Percentiles rank a stretch among this genome's conserved stretches.
Conservation (phyloP, 495 filamentous ascomycete species). For the Penicillium odoratum region DNA sequence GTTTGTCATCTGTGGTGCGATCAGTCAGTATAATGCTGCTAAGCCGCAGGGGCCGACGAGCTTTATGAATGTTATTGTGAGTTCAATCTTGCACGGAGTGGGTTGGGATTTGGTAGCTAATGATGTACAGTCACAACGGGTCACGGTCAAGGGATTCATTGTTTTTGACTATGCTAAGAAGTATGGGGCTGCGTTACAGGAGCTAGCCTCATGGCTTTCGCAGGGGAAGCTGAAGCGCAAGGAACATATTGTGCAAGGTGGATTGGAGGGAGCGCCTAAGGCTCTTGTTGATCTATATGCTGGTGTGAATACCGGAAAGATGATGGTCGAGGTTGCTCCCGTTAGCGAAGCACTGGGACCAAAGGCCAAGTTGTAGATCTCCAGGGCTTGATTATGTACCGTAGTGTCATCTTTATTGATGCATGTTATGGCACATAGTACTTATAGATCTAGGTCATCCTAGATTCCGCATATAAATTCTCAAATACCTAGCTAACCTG, state of each 20-base stretch:
- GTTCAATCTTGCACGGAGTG: conserved; percentile 4
- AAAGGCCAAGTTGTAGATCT: conserved; percentile 32
- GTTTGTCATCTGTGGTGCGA: conserved; percentile 56
- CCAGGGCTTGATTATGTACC: too few relatives aligned
- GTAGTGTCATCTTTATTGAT: background rate
- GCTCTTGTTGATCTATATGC: conserved; percentile 50
- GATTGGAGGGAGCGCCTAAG: conserved; percentile 50
- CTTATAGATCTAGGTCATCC: background rate
- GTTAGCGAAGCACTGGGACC: conserved; percentile 29
- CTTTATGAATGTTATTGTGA: conserved; percentile 53
- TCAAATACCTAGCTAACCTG: too few relatives aligned
- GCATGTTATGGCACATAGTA: background rate
- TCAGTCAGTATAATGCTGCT: conserved; percentile 53
- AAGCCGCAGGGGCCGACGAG: conserved; percentile 48
- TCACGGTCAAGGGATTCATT: conserved; percentile 58
- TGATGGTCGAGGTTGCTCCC: conserved; percentile 49
- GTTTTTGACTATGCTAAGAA: conserved; percentile 53
- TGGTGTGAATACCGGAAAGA: conserved; percentile 54
- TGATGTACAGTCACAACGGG: conserved; percentile 41
- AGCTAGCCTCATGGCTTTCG: conserved; percentile 49
- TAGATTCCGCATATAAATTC: too few relatives aligned
- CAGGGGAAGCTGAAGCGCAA: conserved; percentile 58
- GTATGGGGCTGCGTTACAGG: conserved; percentile 44
- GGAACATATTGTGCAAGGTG: conserved; percentile 54
- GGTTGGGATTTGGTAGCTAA: conserved; percentile 18